phyloP scores from a whole-genome alignment of 2,329 filamentous ascomycete genomes.

The Chaetomiaceae sp. region DNA sequence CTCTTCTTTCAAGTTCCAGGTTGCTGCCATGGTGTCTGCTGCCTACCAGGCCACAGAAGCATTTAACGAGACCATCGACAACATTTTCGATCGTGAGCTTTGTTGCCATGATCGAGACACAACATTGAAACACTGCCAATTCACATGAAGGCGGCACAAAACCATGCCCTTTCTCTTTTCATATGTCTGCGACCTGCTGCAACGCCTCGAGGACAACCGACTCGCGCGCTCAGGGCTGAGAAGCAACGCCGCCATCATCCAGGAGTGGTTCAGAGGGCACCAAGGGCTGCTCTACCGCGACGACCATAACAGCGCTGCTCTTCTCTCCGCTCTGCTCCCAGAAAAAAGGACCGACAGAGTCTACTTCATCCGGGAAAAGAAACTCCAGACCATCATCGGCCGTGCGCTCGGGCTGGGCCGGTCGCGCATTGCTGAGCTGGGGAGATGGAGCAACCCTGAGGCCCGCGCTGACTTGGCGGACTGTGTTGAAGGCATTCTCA shows the following conservation, averaged over 20 bases:
- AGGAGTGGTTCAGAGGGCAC: slow-evolving; percentile 66
- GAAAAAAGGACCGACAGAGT: slow-evolving; percentile 73
- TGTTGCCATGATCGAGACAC: background rate
- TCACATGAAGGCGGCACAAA: background rate
- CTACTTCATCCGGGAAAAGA: slow-evolving; percentile 61
- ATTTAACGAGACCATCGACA: background rate
- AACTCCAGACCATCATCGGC: slow-evolving; percentile 63
- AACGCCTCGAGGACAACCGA: slow-evolving; percentile 54
- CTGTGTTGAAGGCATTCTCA: slow-evolving; percentile 64
- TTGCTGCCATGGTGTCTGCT: background rate
- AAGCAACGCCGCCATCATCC: slow-evolving; percentile 38
- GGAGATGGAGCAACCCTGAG: slow-evolving; percentile 56
- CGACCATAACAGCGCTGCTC: slow-evolving; percentile 54
- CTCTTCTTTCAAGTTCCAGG: background rate
- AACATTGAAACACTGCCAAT: background rate
- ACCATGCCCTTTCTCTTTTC: slow-evolving; percentile 63
- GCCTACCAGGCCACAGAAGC: background rate
- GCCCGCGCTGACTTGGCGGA: slow-evolving; percentile 63
- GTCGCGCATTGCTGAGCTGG: slow-evolving; percentile 57
- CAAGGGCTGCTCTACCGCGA: slow-evolving; percentile 52
- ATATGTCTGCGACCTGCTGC: slow-evolving; percentile 69
- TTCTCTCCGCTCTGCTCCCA: slow-evolving; percentile 73
- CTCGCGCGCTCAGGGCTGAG: slow-evolving; percentile 31
- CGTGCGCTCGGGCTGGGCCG: slow-evolving; percentile 62
- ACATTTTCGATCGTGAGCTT: background rate